Evolutionary conservation across 805 yeast genomes (phyloP).

Genomic region (Brettanomyces nanus): DNA sequence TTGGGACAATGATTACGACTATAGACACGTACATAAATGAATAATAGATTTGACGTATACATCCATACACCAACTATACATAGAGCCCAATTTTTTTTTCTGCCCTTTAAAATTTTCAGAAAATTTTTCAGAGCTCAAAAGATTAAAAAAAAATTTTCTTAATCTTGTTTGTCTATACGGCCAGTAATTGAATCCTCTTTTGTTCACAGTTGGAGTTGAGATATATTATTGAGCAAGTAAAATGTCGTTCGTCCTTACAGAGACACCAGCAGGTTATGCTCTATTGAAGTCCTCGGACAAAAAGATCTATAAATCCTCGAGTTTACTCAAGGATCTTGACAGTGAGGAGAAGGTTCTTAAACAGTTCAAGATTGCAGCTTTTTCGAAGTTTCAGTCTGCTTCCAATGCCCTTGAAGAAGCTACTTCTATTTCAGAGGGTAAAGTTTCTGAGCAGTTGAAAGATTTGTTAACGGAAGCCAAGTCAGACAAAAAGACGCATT

Average conservation of each 20-base stretch:
- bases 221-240: no score
- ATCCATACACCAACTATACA: no score
- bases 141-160: no score
- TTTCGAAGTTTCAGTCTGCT: constrained; percentile 90
- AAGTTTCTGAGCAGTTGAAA: constrained; percentile 79
- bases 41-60: no score
- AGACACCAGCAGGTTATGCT: constrained; percentile 99
- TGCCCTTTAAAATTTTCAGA: no score
- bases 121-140: no score
- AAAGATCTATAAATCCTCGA: constrained; percentile 82
- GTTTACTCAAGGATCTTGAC: constrained; percentile 68
- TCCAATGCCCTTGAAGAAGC: constrained; percentile 96
- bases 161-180: no score
- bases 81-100: no score
- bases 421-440: constrained; percentile 85
- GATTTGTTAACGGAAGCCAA: constrained; percentile 67
- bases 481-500: constrained; percentile 74
- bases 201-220: no score
- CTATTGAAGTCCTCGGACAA: constrained; percentile 95
- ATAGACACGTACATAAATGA: neutral
- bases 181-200: no score
- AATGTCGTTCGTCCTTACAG: constrained; percentile 89
- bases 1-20: constrained; percentile 14
- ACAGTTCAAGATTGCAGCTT: constrained; percentile 90
- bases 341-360: constrained; percentile 77